Evolutionary conservation across 352 stramenopile species (phyloP).

Genomic region (Phytophthora capsici): DNA sequence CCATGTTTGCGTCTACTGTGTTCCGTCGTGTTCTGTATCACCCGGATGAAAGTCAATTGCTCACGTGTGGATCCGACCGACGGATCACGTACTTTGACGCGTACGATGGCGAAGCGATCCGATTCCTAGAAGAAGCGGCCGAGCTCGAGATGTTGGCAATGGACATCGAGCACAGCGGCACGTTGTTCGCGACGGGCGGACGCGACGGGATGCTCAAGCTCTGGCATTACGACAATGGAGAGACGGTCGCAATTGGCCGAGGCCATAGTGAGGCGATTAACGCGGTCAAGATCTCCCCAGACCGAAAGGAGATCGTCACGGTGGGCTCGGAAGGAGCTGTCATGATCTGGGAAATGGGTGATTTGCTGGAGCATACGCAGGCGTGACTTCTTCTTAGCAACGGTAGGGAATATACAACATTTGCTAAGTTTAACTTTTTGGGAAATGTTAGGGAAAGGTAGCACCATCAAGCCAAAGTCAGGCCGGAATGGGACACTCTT

Average conservation of each 20-base stretch:
- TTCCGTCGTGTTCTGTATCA: slow-evolving; percentile 96
- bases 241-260: slow-evolving; percentile 85
- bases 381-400: slow-evolving; percentile 10
- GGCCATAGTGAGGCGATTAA: slow-evolving; percentile 95
- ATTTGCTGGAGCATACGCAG: slow-evolving; percentile 39
- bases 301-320: slow-evolving; percentile 93
- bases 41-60: slow-evolving; percentile 96
- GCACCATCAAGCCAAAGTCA: background rate
- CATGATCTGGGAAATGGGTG: slow-evolving; percentile 94
- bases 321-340: slow-evolving; percentile 95
- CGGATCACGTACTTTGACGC: slow-evolving; percentile 98
- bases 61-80: slow-evolving; percentile 95
- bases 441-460: too few species aligned
- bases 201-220: slow-evolving; percentile 94
- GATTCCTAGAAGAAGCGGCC: slow-evolving; percentile 93
- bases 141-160: slow-evolving; percentile 93
- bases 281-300: slow-evolving; percentile 93
- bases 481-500: too few species aligned
- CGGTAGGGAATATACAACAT: background rate
- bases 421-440: background rate
- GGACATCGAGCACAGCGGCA: slow-evolving; percentile 91
- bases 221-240: slow-evolving; percentile 97
- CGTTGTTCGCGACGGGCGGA: slow-evolving; percentile 91
- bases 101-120: slow-evolving; percentile 94
- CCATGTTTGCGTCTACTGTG: slow-evolving; percentile 96